Evolutionary conservation across 768 basidiomycete species (phyloP).

Genomic region (Phlegmacium glaucopus): DNA sequence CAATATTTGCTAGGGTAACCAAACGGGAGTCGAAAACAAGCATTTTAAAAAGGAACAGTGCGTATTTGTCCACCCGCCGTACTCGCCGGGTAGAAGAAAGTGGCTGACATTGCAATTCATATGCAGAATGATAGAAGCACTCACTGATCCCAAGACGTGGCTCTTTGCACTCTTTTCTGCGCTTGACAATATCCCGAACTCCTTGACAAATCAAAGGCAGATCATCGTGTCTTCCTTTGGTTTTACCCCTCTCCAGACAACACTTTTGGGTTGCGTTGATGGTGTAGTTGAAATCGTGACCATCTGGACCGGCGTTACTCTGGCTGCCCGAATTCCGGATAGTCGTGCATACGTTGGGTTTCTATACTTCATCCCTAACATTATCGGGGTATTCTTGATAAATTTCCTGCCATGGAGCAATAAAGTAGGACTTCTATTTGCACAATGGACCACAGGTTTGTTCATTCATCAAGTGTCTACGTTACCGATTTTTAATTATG

Average conservation of each 20-base stretch:
- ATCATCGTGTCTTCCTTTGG: slow-evolving; percentile 69
- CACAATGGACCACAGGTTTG: slow-evolving; percentile 50
- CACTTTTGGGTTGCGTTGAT: slow-evolving; percentile 64
- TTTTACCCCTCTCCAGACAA: slow-evolving; percentile 61
- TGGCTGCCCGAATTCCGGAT: slow-evolving; percentile 55
- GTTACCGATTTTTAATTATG: not conserved
- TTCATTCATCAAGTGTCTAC: not conserved
- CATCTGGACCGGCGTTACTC: slow-evolving; percentile 60
- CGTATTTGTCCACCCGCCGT: too few species aligned
- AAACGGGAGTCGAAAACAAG: slow-evolving; percentile 83
- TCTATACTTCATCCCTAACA: slow-evolving; percentile 61
- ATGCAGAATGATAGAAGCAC: slow-evolving; percentile 62
- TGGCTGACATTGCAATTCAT: not conserved
- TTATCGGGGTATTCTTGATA: slow-evolving; percentile 60
- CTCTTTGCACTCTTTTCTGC: slow-evolving; percentile 68
- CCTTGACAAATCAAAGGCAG: slow-evolving; percentile 57
- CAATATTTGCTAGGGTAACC: slow-evolving; percentile 47
- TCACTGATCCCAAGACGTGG: slow-evolving; percentile 72
- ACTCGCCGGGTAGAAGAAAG: too few species aligned
- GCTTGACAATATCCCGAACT: slow-evolving; percentile 62
- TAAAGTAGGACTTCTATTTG: slow-evolving; percentile 62
- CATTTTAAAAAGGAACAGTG: slow-evolving; percentile 78
- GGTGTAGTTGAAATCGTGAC: slow-evolving; percentile 66
- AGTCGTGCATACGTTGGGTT: slow-evolving; percentile 60
- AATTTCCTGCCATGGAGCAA: slow-evolving; percentile 63